Conservation (phyloP, 495 filamentous ascomycete genomes). For the Hapsidospora chrysogenum region DNA sequence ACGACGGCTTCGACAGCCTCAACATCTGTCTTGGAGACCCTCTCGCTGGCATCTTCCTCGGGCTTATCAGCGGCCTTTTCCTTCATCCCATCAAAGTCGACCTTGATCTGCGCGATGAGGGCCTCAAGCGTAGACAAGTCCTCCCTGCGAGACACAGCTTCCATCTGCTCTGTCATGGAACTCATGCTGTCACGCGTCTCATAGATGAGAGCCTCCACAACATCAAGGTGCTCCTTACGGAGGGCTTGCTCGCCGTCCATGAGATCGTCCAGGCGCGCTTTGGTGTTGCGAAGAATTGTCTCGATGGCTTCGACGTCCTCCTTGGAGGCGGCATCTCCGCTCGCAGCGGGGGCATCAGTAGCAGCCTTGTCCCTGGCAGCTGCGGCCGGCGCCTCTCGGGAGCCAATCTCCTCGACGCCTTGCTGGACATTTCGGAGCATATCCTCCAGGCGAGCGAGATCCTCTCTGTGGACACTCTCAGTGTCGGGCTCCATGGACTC, state of each 20-base stretch:
- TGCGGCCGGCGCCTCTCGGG: constrained; percentile 12
- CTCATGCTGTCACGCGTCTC: constrained; percentile 56
- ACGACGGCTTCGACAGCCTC: constrained; percentile 63
- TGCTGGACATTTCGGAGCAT: constrained; percentile 32
- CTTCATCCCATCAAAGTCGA: constrained; percentile 62
- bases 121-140: constrained; percentile 62
- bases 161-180: constrained; percentile 37
- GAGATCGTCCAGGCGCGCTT: constrained; percentile 65
- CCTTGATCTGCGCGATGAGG: constrained; percentile 57
- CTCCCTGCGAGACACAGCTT: constrained; percentile 52
- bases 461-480: constrained; percentile 25
- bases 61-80: constrained; percentile 38
- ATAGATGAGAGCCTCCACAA: constrained; percentile 49
- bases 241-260: constrained; percentile 44
- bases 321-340: constrained; percentile 30
- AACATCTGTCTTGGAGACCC: constrained; percentile 59
- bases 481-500: constrained; percentile 51
- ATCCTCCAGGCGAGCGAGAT: constrained; percentile 20
- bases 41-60: constrained; percentile 43
- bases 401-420: constrained; percentile 43
- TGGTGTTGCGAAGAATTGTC: constrained; percentile 69
- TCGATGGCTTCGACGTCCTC: constrained; percentile 83
- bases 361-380: constrained; percentile 4
- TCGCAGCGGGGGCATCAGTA: constrained; percentile 3
- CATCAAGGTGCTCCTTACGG: constrained; percentile 60